A percentile compares a stretch with the other conserved stretches of the same genome.
Conservation (phyloP, 805 yeast genomes). For the Lipomyces sp. region DNA sequence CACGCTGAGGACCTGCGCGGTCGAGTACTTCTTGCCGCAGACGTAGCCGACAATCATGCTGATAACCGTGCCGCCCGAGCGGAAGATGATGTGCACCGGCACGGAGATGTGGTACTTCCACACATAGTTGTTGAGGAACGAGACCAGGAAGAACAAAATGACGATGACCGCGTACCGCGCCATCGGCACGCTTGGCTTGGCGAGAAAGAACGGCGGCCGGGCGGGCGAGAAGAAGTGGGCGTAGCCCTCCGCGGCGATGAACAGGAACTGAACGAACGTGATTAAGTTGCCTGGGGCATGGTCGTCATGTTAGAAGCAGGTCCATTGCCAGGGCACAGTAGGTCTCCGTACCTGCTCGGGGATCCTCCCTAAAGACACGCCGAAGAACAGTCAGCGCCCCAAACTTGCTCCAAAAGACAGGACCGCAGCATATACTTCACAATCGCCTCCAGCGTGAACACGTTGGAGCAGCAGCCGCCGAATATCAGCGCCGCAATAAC, state of each 20-base stretch:
- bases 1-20: slow-evolving; percentile 50
- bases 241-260: slow-evolving; percentile 49
- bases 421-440: slow-evolving; percentile 34
- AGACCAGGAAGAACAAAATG: slow-evolving; percentile 48
- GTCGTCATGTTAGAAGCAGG: neutral
- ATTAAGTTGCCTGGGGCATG: slow-evolving; percentile 49
- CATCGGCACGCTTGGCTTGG: slow-evolving; percentile 37
- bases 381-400: neutral
- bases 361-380: slow-evolving; percentile 23
- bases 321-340: neutral
- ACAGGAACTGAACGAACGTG: slow-evolving; percentile 55
- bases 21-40: slow-evolving; percentile 46
- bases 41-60: slow-evolving; percentile 57
- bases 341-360: slow-evolving; percentile 16
- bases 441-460: slow-evolving; percentile 57
- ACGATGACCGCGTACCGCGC: slow-evolving; percentile 48
- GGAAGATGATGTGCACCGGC: slow-evolving; percentile 62
- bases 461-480: slow-evolving; percentile 75
- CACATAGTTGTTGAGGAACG: slow-evolving; percentile 56
- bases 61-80: slow-evolving; percentile 62
- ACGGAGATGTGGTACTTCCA: slow-evolving; percentile 57
- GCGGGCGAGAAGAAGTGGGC: slow-evolving; percentile 39
- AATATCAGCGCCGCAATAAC: slow-evolving; percentile 45
- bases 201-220: slow-evolving; percentile 37
- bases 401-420: neutral